Evolutionary conservation across 2,329 filamentous ascomycete genomes (phyloP).

Genomic region (Sporothrix mexicana): DNA sequence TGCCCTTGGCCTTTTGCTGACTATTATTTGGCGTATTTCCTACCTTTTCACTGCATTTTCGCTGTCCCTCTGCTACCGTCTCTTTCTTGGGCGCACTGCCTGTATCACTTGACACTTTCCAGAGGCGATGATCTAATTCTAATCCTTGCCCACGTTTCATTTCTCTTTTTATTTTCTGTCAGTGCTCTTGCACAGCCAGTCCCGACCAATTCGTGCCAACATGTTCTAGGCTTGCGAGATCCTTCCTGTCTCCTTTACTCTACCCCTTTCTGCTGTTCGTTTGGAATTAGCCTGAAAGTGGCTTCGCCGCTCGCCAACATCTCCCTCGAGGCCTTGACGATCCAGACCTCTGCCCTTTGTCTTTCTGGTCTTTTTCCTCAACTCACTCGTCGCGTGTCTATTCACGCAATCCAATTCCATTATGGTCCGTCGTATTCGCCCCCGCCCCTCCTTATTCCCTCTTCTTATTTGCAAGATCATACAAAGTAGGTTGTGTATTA

Average conservation of each 20-base stretch:
- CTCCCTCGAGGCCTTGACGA: neutral
- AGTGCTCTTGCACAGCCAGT: neutral
- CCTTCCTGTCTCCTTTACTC: neutral
- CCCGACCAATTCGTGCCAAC: neutral
- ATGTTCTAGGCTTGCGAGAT: neutral
- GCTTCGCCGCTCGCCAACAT: neutral
- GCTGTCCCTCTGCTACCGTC: too few species aligned
- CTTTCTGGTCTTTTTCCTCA: neutral
- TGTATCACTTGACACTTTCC: too few species aligned
- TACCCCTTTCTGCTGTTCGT: neutral
- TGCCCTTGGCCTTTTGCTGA: neutral
- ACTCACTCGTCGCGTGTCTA: neutral
- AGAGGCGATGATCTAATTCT: neutral
- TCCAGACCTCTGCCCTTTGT: neutral
- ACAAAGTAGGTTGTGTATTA: too few species aligned
- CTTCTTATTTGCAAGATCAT: neutral
- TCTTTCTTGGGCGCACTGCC: too few species aligned
- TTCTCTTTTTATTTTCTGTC: neutral
- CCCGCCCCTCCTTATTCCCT: neutral
- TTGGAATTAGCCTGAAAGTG: slow-evolving; percentile 20
- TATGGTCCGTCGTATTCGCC: neutral
- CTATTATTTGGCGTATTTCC: too few species aligned
- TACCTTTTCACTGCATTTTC: too few species aligned
- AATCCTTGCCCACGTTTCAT: neutral
- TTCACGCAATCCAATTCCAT: neutral